Evolutionary conservation across 192 early-diverging fungal species (phyloP).

Genomic region (Martensiomyces pterosporus): DNA sequence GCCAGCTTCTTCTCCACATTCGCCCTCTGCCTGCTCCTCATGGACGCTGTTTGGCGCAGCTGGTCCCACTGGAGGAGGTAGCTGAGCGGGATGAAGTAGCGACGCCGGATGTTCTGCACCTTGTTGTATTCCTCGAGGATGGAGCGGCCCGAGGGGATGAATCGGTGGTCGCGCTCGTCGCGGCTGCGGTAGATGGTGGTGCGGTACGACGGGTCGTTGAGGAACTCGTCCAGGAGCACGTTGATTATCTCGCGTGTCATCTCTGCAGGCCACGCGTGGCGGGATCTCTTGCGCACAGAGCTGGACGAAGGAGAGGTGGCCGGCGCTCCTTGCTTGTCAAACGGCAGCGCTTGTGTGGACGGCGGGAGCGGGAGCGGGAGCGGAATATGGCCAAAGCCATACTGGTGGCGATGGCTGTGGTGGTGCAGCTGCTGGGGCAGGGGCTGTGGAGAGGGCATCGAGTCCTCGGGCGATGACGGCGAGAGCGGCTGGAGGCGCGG

Average conservation of each 20-base stretch:
- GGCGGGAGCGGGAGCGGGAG: no score
- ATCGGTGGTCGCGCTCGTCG: conserved; percentile 43
- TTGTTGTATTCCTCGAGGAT: conserved; percentile 49
- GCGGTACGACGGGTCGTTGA: conserved; percentile 26
- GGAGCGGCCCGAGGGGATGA: conserved; percentile 24
- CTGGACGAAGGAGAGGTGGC: no score
- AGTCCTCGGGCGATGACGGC: not conserved
- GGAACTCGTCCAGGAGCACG: conserved; percentile 44
- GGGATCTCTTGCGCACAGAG: conserved; percentile 46
- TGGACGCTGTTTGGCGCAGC: not conserved
- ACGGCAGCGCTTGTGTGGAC: no score
- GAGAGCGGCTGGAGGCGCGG: not conserved
- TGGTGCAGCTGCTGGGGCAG: not conserved
- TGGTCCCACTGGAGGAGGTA: conserved; percentile 47
- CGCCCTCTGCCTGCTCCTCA: conserved; percentile 9
- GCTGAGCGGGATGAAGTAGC: conserved; percentile 48
- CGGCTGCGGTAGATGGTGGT: conserved; percentile 49
- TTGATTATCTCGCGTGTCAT: conserved; percentile 46
- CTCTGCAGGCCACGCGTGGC: conserved; percentile 40
- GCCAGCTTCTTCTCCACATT: conserved; percentile 45
- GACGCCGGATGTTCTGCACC: conserved; percentile 38
- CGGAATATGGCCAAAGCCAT: no score
- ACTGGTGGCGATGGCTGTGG: no score
- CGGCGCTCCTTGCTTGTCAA: no score
- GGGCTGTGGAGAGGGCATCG: not conserved